phyloP scores from a whole-genome alignment of 73 alveolate species.

The Tetrahymena borealis region DNA sequence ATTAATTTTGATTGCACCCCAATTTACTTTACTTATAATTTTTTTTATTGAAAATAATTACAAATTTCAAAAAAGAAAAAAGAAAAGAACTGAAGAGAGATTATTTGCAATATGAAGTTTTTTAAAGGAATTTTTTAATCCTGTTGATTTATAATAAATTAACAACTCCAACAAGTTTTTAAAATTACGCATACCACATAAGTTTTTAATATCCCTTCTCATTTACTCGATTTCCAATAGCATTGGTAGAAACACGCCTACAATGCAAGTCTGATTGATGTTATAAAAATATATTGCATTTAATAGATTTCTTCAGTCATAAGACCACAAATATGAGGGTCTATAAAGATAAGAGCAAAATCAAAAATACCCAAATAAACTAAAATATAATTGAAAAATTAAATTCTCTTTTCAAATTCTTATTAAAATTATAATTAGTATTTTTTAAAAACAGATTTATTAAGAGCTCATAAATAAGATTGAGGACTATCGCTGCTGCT shows the following conservation, averaged over 20 bases:
- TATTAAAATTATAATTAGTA: background rate
- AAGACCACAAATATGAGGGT: background rate
- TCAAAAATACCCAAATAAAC: background rate
- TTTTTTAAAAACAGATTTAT: background rate
- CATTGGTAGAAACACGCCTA: background rate
- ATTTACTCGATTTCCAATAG: background rate
- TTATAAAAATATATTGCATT: background rate
- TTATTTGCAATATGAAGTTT: too few relatives aligned
- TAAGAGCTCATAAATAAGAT: background rate
- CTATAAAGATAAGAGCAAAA: background rate
- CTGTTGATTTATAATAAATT: too few relatives aligned
- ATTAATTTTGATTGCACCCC: too few relatives aligned
- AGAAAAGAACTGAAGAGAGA: too few relatives aligned
- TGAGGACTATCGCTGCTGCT: slow-evolving; percentile 6
- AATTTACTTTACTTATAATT: too few relatives aligned
- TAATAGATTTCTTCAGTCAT: background rate
- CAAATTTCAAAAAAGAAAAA: too few relatives aligned
- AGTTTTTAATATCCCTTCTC: too few relatives aligned
- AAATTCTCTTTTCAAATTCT: background rate
- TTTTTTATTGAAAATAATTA: too few relatives aligned
- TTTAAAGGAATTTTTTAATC: too few relatives aligned
- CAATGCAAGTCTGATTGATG: background rate
- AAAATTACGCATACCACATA: too few relatives aligned
- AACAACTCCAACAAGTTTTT: too few relatives aligned
- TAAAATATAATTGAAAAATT: background rate